Evolutionary conservation across 176 grass and related monocot genomes (phyloP).

Genomic region (Puccinellia tenuiflora): DNA sequence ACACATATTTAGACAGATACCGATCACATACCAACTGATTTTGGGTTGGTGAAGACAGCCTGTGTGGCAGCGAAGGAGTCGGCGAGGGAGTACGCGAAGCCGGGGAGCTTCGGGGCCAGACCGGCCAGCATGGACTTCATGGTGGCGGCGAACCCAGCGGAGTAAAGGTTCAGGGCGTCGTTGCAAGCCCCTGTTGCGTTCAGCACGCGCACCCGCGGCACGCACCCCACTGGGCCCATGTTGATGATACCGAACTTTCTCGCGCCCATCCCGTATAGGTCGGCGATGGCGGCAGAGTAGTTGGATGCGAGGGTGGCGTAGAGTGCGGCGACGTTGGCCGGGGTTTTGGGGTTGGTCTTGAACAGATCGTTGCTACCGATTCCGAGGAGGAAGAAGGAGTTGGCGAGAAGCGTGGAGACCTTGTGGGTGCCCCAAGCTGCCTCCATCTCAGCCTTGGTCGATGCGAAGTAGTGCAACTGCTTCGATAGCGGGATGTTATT

Average conservation of each 20-base stretch:
- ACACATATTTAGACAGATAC: too few relatives aligned
- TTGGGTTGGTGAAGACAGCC: background rate
- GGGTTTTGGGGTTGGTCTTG: background rate
- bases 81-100: background rate
- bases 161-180: background rate
- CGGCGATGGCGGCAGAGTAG: constrained; percentile 5
- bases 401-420: background rate
- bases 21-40: background rate
- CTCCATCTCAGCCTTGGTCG: constrained; percentile 22
- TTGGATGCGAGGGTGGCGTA: constrained; percentile 15
- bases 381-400: constrained; percentile 30
- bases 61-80: background rate
- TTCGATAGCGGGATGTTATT: constrained; percentile 29
- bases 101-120: constrained; percentile 2
- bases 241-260: constrained; percentile 40
- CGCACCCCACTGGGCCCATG: too few relatives aligned
- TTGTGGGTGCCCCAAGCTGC: background rate
- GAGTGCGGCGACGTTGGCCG: background rate
- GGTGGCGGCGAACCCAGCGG: background rate
- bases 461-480: constrained; percentile 21
- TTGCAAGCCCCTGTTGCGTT: too few relatives aligned
- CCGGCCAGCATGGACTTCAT: background rate
- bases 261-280: constrained; percentile 24
- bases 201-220: too few relatives aligned
- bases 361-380: constrained; percentile 36